phyloP scores from a whole-genome alignment of 768 basidiomycete species.

The Xerocomellus amylosporus region DNA sequence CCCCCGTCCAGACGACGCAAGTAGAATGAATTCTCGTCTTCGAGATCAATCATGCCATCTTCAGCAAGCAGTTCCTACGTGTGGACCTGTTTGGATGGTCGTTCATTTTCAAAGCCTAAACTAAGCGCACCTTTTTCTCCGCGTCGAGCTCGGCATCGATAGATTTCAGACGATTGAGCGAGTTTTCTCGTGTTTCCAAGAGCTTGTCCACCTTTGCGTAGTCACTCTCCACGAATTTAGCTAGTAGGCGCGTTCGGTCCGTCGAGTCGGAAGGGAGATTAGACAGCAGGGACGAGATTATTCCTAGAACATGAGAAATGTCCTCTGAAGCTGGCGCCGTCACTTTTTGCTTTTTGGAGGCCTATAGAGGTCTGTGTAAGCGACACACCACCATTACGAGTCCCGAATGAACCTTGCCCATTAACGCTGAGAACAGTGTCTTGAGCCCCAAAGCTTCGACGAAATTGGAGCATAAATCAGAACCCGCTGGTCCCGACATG shows the following conservation, averaged over 20 bases:
- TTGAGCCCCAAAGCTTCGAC: conserved; percentile 87
- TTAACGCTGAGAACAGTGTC: conserved; percentile 84
- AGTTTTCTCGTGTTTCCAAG: conserved; percentile 78
- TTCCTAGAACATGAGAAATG: conserved; percentile 81
- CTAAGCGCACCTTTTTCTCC: conserved; percentile 58
- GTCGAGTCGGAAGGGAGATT: conserved; percentile 85
- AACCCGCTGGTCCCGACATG: conserved; percentile 72
- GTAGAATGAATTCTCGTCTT: conserved; percentile 78
- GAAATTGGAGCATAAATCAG: conserved; percentile 75
- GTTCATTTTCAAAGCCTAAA: background rate
- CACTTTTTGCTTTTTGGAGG: conserved; percentile 63
- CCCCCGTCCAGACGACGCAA: conserved; percentile 85
- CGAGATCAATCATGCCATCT: conserved; percentile 54
- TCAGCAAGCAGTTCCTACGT: conserved; percentile 52
- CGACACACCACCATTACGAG: background rate
- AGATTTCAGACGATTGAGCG: conserved; percentile 54
- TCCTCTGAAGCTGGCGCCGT: conserved; percentile 69
- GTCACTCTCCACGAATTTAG: conserved; percentile 90
- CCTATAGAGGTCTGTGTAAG: conserved; percentile 30
- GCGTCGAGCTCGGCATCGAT: conserved; percentile 65
- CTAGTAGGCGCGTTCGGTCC: conserved; percentile 72
- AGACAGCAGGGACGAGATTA: conserved; percentile 82
- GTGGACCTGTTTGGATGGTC: background rate
- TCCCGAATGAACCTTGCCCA: conserved; percentile 76
- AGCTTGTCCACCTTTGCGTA: conserved; percentile 96